These are phyloP conservation scores for Clarireedia monteithiana DNA, from an alignment of 2,329 filamentous ascomycete genomes.

Conservation along the genomic window DNA sequence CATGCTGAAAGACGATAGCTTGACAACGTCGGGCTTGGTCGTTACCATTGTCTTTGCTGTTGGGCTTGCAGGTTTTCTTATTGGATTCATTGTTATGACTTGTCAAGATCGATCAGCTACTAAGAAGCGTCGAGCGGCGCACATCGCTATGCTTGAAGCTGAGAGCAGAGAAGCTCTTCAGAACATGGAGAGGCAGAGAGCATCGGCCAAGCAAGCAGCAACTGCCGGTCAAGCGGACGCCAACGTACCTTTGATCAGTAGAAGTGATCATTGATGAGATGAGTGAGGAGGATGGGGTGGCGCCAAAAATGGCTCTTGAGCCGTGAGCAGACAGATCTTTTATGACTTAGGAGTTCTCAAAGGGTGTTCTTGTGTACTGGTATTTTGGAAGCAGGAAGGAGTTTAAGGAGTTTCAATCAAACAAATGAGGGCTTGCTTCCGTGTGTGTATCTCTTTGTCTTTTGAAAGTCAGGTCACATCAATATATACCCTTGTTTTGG, in stretches of 20 bases:
- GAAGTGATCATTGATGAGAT: not conserved
- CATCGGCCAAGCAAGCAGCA: not conserved
- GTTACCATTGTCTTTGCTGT: slow-evolving; percentile 5
- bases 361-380: too few species aligned
- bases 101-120: not conserved
- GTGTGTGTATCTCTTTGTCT: too few species aligned
- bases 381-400: too few species aligned
- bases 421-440: too few species aligned
- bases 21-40: slow-evolving; percentile 2
- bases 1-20: not conserved
- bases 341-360: too few species aligned
- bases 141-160: not conserved
- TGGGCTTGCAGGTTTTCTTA: not conserved
- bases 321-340: too few species aligned
- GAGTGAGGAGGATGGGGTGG: not conserved
- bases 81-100: slow-evolving; percentile 2
- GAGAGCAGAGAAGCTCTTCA: slow-evolving; percentile 1
- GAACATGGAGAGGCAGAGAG: not conserved
- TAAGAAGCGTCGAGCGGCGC: not conserved
- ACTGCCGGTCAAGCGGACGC: not conserved
- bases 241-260: not conserved
- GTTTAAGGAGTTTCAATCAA: too few species aligned
- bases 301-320: too few species aligned
- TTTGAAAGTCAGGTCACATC: too few species aligned
- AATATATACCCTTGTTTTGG: too few species aligned